Evolutionary conservation across 2,329 filamentous ascomycete genomes (phyloP).

Genomic region (Cordyceps militaris): DNA sequence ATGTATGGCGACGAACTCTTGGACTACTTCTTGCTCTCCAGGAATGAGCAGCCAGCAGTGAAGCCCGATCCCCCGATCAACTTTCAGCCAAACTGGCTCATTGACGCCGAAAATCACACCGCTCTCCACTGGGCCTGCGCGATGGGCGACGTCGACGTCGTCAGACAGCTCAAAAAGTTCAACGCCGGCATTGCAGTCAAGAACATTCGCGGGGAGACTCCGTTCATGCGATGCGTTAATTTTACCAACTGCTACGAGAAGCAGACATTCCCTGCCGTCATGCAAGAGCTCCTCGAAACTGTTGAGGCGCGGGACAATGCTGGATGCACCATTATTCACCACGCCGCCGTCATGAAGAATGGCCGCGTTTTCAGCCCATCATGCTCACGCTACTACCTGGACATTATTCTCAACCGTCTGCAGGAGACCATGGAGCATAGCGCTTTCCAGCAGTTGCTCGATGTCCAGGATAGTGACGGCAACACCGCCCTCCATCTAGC

Average conservation of each 20-base stretch:
- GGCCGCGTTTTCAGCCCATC: constrained; percentile 76
- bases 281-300: constrained; percentile 76
- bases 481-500: constrained; percentile 76
- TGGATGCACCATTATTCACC: constrained; percentile 86
- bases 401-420: constrained; percentile 82
- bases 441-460: constrained; percentile 70
- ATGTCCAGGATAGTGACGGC: constrained; percentile 75
- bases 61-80: constrained; percentile 74
- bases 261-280: constrained; percentile 76
- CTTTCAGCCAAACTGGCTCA: constrained; percentile 85
- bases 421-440: constrained; percentile 68
- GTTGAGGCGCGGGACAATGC: constrained; percentile 72
- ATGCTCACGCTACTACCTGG: constrained; percentile 87
- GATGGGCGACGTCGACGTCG: constrained; percentile 92
- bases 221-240: constrained; percentile 86
- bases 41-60: constrained; percentile 65
- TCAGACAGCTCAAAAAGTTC: constrained; percentile 77
- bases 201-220: constrained; percentile 74
- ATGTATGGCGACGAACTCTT: constrained; percentile 89
- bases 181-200: constrained; percentile 66
- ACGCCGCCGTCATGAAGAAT: constrained; percentile 82
- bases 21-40: constrained; percentile 89
- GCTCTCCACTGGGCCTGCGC: constrained; percentile 95
- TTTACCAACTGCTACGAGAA: constrained; percentile 98
- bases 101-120: constrained; percentile 87